Conservation (phyloP, 768 basidiomycete genomes). For the Tulasnella sp. region DNA sequence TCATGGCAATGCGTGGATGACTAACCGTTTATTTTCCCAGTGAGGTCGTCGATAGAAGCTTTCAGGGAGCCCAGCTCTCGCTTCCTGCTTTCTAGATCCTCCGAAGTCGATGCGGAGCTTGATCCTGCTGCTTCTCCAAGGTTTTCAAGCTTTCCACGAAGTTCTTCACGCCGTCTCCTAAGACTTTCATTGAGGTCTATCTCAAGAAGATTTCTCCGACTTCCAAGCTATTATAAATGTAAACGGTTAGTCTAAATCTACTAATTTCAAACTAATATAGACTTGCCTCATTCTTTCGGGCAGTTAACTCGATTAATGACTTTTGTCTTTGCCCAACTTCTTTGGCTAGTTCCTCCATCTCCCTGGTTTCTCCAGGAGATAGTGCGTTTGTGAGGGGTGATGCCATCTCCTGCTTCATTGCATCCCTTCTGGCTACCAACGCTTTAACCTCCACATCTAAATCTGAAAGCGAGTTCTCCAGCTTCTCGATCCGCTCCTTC, state of each 20-base stretch:
- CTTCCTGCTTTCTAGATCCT: slow-evolving; percentile 49
- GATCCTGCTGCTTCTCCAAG: slow-evolving; percentile 38
- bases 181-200: slow-evolving; percentile 90
- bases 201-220: slow-evolving; percentile 67
- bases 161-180: slow-evolving; percentile 62
- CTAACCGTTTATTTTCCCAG: slow-evolving; percentile 49
- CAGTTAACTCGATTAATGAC: slow-evolving; percentile 52
- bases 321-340: slow-evolving; percentile 67
- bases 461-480: slow-evolving; percentile 58
- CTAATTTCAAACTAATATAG: background rate
- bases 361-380: slow-evolving; percentile 52
- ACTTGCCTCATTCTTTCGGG: slow-evolving; percentile 56
- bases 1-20: background rate
- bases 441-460: slow-evolving; percentile 56
- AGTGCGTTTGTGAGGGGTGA: slow-evolving; percentile 65
- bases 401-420: slow-evolving; percentile 53
- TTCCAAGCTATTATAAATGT: slow-evolving; percentile 41
- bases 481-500: slow-evolving; percentile 41
- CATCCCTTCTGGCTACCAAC: slow-evolving; percentile 47
- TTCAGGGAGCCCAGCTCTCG: slow-evolving; percentile 60
- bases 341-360: slow-evolving; percentile 53
- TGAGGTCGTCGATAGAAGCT: slow-evolving; percentile 48
- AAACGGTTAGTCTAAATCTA: background rate
- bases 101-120: slow-evolving; percentile 34
- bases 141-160: slow-evolving; percentile 60